Base-by-base conservation (phyloP, 192 early-diverging fungal species). In the Pilaira anomala region DNA sequence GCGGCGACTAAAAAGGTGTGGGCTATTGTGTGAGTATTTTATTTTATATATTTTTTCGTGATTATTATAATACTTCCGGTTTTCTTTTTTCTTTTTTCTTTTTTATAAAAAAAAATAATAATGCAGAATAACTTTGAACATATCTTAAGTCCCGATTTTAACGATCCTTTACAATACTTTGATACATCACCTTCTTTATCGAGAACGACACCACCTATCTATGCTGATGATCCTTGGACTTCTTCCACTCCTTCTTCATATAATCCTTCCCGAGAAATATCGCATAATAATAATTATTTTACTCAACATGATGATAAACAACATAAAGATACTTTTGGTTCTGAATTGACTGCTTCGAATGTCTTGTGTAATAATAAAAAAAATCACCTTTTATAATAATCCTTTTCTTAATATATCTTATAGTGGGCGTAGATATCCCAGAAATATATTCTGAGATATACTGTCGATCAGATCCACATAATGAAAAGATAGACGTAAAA, bases 381-480 rank as follows among this genome's bases (percentile, higher is more conserved):
- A 21, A 12, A 13, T 30, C 28, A 28, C n/a, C 26, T 61, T 19
- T 14, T 21, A 18, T 26, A 18, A 55, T 6, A 8, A 50, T 33
- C 50, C 21, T 29, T 22, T 52, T 18, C 40, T 39, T 63, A 2
- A 22, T 56, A 41, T 55, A 14, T 8, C 30, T 18, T 18, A n/a
- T 44, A 79, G 78, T 76, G 2, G 80, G 81, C 12, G 66, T 80
- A 11, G 54, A 61, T 19, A 61, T 84, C 28, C 80, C 83, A 18
- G 55, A 67, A 12, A 72, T 80, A 16, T 84, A 82, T 44, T 55
- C 70, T 14, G 72, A 75, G 14, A 79, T 80, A 2, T 84, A 80
- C 57, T 64, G 70, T 22, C 49, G 67, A n/a, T 77, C 78, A 0
- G 59, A 66, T 16, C 80, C 80, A 11, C 56, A 49, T 6, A 77